phyloP scores from a whole-genome alignment of 2,329 filamentous ascomycete species.

The Colletotrichum sansevieriae region DNA sequence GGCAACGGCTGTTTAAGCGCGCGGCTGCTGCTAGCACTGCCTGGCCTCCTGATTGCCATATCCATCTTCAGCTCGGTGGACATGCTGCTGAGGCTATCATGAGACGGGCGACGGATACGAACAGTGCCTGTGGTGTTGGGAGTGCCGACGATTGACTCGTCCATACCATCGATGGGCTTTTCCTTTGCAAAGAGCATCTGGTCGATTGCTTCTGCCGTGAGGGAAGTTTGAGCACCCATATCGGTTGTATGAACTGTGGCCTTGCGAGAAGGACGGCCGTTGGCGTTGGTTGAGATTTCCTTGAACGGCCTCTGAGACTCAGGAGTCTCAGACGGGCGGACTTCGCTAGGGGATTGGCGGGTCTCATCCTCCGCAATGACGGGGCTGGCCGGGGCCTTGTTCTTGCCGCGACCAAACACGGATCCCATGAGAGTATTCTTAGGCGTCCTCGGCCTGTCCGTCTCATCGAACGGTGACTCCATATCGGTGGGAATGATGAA shows the following conservation, averaged over 20 bases:
- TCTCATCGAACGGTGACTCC: conserved; percentile 48
- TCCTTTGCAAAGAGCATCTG: conserved; percentile 73
- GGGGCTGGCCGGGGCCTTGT: conserved; percentile 53
- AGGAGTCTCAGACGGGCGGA: conserved; percentile 60
- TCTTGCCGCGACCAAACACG: conserved; percentile 61
- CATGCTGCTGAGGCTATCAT: conserved; percentile 63
- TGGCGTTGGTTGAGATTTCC: conserved; percentile 72
- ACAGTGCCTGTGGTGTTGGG: conserved; percentile 57
- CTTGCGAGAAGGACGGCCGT: conserved; percentile 56
- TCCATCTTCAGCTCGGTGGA: conserved; percentile 39
- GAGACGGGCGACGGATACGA: conserved; percentile 58
- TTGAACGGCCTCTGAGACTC: conserved; percentile 71
- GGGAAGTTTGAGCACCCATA: conserved; percentile 82
- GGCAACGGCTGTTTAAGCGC: conserved; percentile 64
- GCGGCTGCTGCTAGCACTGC: conserved; percentile 78
- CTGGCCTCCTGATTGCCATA: conserved; percentile 65
- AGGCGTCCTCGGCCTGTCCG: conserved; percentile 54
- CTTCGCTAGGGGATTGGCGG: conserved; percentile 63
- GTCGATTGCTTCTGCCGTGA: conserved; percentile 88
- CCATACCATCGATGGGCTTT: conserved; percentile 48
- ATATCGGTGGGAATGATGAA: conserved; percentile 68
- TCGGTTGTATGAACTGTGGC: conserved; percentile 67
- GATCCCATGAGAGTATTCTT: conserved; percentile 56
- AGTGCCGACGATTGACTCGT: conserved; percentile 54
- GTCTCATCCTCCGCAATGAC: conserved; percentile 76